Evolutionary conservation across 164 flowering plant species (phyloP).

Genomic region (Houttuynia cordata): DNA sequence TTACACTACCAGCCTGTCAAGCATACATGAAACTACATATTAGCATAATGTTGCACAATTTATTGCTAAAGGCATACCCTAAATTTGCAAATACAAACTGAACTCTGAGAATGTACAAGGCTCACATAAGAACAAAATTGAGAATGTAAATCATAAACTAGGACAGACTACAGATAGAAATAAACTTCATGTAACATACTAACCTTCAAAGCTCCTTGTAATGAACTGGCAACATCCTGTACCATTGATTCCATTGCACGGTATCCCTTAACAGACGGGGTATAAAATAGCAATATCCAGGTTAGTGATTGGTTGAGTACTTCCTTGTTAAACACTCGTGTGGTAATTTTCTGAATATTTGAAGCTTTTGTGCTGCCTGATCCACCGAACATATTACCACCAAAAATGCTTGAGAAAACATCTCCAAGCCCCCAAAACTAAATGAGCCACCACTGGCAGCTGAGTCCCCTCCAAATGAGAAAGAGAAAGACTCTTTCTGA

Average conservation of each 20-base stretch:
- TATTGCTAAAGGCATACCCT: not conserved
- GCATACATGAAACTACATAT: not conserved
- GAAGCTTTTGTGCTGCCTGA: constrained; percentile 24
- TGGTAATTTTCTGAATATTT: constrained; percentile 32
- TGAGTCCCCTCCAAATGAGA: constrained; percentile 62
- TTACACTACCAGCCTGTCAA: constrained; percentile 62
- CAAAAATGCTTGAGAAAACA: constrained; percentile 62
- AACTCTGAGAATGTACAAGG: not conserved
- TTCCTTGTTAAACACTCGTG: constrained; percentile 51
- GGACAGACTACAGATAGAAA: not conserved
- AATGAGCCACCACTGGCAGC: constrained; percentile 33
- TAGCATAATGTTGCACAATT: not conserved
- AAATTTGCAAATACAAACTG: not conserved
- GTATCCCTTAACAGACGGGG: constrained; percentile 26
- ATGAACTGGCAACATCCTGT: constrained; percentile 45
- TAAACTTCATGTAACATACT: not conserved
- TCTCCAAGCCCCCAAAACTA: constrained; percentile 45
- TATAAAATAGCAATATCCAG: constrained; percentile 62
- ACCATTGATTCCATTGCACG: constrained; percentile 40
- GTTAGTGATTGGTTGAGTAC: constrained; percentile 52
- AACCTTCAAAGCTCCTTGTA: constrained; percentile 83
- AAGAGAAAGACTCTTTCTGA: constrained; percentile 53
- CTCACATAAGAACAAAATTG: too few relatives aligned
- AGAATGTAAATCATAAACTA: not conserved
- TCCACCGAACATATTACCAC: constrained; percentile 26